Conservation (phyloP, 257 asterid genomes). For the Leonotis leonurus region DNA sequence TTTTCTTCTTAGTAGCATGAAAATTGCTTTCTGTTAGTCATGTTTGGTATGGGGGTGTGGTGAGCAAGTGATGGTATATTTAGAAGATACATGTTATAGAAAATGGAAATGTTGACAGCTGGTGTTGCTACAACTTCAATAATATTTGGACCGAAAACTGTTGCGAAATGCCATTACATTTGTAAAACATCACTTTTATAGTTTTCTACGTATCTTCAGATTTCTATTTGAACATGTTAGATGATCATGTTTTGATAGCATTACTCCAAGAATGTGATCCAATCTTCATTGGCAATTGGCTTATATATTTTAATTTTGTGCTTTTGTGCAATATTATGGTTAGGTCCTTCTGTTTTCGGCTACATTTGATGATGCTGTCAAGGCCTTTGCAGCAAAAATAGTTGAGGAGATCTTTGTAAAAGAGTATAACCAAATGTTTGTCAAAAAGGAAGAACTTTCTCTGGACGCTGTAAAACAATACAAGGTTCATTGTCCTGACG, state of each 20-base stretch:
- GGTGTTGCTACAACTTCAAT: not conserved
- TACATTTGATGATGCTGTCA: slow-evolving; percentile 72
- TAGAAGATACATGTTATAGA: not conserved
- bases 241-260: not conserved
- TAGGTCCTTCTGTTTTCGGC: slow-evolving; percentile 56
- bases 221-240: not conserved
- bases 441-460: slow-evolving; percentile 41
- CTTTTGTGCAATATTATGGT: slow-evolving; percentile 12
- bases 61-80: not conserved
- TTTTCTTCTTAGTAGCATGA: not conserved
- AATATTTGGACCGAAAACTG: not conserved
- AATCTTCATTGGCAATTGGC: not conserved
- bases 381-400: slow-evolving; percentile 44
- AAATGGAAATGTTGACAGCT: not conserved
- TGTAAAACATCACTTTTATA: not conserved
- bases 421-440: slow-evolving; percentile 75
- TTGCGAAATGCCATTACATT: not conserved
- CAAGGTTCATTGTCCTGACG: slow-evolving; percentile 87
- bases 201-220: not conserved
- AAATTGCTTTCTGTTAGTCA: not conserved
- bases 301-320: not conserved
- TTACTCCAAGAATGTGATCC: not conserved
- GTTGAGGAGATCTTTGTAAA: slow-evolving; percentile 37
- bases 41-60: not conserved
- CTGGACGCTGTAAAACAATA: slow-evolving; percentile 48